Evolutionary conservation across 768 basidiomycete species (phyloP).

Genomic region (Podaxis sp.): DNA sequence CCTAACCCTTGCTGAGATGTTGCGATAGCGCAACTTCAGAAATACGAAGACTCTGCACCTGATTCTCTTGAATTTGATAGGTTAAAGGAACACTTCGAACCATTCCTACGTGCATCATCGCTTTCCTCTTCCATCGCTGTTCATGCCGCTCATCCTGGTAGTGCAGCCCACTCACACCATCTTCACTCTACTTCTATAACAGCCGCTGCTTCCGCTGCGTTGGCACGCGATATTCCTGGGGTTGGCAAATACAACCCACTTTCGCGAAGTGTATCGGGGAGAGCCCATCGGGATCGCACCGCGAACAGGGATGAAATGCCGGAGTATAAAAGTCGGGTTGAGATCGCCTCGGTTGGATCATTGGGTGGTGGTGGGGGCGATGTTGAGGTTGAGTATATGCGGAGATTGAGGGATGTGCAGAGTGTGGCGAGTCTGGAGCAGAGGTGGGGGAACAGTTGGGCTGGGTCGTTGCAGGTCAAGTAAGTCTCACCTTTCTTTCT

Average conservation of each 20-base stretch:
- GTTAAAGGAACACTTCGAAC: constrained; percentile 96
- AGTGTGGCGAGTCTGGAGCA: constrained; percentile 72
- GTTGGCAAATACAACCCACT: constrained; percentile 74
- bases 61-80: constrained; percentile 89
- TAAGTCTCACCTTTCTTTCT: constrained; percentile 29
- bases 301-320: constrained; percentile 73
- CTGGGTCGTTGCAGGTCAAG: constrained; percentile 57
- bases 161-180: constrained; percentile 61
- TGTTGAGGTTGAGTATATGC: constrained; percentile 67
- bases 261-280: constrained; percentile 37
- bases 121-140: constrained; percentile 60
- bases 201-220: constrained; percentile 84
- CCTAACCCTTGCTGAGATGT: constrained; percentile 5
- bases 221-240: constrained; percentile 84
- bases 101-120: constrained; percentile 82
- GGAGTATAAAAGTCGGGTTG: constrained; percentile 70
- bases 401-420: constrained; percentile 52
- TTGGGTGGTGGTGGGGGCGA: constrained; percentile 60
- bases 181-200: constrained; percentile 78
- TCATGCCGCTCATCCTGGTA: constrained; percentile 37
- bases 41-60: constrained; percentile 79
- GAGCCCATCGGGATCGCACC: constrained; percentile 58
- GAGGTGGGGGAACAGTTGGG: constrained; percentile 82
- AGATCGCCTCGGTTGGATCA: constrained; percentile 51
- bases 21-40: constrained; percentile 82